Conservation (phyloP, 495 filamentous ascomycete species). For the Sporormia fimetaria region DNA sequence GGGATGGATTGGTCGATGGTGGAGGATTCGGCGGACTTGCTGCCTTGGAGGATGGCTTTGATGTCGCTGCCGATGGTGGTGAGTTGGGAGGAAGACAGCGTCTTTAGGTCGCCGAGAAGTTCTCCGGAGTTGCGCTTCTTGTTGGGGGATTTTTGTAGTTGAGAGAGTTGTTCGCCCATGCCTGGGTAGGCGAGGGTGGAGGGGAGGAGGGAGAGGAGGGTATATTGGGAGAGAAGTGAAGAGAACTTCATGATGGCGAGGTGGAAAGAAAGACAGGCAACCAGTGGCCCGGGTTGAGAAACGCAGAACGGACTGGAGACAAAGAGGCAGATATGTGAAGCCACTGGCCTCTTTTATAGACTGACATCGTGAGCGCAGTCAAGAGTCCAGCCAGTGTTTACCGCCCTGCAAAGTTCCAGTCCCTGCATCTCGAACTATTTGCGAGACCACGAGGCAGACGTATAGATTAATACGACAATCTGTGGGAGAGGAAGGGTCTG, state of each 20-base stretch:
- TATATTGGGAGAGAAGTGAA: constrained; percentile 3
- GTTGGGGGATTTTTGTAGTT: constrained; percentile 4
- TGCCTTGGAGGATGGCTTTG: constrained; percentile 15
- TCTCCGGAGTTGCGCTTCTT: constrained; percentile 16
- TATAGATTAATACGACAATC: constrained; percentile 16
- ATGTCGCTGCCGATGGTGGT: constrained; percentile 21
- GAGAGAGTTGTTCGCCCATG: constrained; percentile 4
- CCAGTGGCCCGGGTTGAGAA: background rate
- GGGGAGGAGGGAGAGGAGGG: constrained; percentile 3
- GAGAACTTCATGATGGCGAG: constrained; percentile 10
- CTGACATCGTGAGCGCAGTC: no score
- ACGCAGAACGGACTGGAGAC: background rate
- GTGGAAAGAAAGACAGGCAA: background rate
- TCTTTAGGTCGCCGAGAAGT: constrained; percentile 20
- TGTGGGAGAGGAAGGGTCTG: background rate
- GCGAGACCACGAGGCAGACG: background rate
- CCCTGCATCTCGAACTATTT: no score
- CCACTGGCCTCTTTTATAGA: no score
- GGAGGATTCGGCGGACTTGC: constrained; percentile 3
- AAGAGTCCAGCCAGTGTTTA: no score
- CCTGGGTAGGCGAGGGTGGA: constrained; percentile 9
- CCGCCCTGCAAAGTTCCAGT: no score
- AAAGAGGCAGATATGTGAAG: background rate
- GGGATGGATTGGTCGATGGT: constrained; percentile 16
- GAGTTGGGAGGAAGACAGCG: constrained; percentile 12